Percentiles rank a stretch among this genome's conserved stretches.
Conservation (phyloP, 2,329 filamentous ascomycete genomes). For the Phaeosphaeriaceae sp. region DNA sequence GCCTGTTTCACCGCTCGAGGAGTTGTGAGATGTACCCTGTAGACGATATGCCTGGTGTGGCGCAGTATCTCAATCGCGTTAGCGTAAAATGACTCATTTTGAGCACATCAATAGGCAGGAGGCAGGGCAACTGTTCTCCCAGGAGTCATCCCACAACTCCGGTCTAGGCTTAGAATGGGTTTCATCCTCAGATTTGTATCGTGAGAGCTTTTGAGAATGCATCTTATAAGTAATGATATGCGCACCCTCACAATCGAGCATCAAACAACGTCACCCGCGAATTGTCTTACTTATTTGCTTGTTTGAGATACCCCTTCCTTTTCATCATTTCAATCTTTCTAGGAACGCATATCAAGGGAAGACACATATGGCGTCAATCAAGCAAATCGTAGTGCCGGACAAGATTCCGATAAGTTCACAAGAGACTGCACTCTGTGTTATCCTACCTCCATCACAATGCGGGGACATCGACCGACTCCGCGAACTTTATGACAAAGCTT, state of each 20-base stretch:
- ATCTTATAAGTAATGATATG: slow-evolving; percentile 7
- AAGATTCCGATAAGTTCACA: slow-evolving; percentile 50
- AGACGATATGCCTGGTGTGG: slow-evolving; percentile 8
- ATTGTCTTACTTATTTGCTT: background rate
- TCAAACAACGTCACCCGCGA: background rate
- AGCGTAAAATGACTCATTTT: slow-evolving; percentile 37
- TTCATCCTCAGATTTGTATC: background rate
- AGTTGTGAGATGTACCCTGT: background rate
- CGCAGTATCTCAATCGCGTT: slow-evolving; percentile 18
- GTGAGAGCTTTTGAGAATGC: slow-evolving; percentile 8
- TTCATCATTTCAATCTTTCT: background rate
- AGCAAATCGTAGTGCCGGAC: slow-evolving; percentile 1
- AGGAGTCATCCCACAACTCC: slow-evolving; percentile 23
- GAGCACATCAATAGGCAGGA: slow-evolving; percentile 14
- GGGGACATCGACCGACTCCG: slow-evolving; percentile 62
- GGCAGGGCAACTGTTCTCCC: slow-evolving; percentile 5
- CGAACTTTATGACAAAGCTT: slow-evolving; percentile 67
- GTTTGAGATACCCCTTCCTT: slow-evolving; percentile 14
- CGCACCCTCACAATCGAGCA: background rate
- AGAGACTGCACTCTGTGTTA: slow-evolving; percentile 67
- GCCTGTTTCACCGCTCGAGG: background rate
- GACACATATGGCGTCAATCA: slow-evolving; percentile 24
- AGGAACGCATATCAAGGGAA: background rate
- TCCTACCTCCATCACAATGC: slow-evolving; percentile 61
- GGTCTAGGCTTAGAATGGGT: slow-evolving; percentile 6